phyloP scores from a whole-genome alignment of 495 filamentous ascomycete species.

The Hyaloscypha finlandica region DNA sequence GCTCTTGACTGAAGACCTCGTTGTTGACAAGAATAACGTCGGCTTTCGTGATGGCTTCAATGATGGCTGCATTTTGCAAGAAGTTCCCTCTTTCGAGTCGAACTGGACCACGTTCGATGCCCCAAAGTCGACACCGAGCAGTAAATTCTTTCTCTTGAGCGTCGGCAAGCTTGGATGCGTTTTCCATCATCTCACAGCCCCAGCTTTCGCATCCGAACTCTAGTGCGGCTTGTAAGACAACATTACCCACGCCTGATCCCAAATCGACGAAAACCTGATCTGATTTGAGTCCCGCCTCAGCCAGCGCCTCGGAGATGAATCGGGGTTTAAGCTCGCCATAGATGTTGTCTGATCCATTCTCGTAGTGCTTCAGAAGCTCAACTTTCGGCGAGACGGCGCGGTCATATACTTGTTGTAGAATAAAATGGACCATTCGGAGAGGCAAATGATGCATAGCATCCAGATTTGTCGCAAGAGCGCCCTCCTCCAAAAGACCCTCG shows the following conservation, averaged over 20 bases:
- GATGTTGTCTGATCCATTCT: conserved; percentile 85
- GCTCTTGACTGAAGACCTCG: conserved; percentile 83
- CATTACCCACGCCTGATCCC: conserved; percentile 93
- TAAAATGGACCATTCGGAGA: conserved; percentile 72
- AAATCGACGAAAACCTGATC: conserved; percentile 89
- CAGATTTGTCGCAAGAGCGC: conserved; percentile 69
- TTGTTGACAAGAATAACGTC: conserved; percentile 98
- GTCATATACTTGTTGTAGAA: conserved; percentile 85
- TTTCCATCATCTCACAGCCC: conserved; percentile 94
- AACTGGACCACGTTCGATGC: conserved; percentile 75
- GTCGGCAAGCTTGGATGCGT: conserved; percentile 80
- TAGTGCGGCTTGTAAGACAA: conserved; percentile 90
- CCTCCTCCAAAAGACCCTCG: conserved; percentile 56
- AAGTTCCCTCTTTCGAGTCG: conserved; percentile 84
- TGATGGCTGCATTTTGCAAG: conserved; percentile 68
- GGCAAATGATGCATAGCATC: conserved; percentile 63
- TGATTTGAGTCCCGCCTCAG: conserved; percentile 72
- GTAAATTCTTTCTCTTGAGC: conserved; percentile 84
- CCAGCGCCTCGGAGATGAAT: conserved; percentile 78
- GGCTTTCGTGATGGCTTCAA: conserved; percentile 71
- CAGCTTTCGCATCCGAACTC: conserved; percentile 93
- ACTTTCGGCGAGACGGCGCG: conserved; percentile 90
- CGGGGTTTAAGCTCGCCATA: conserved; percentile 90
- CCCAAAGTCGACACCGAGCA: conserved; percentile 86
- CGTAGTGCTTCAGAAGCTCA: conserved; percentile 75